Evolutionary conservation across 257 asterid genomes (phyloP), one percentile per base, ranked within the genome.

Genomic region (Verbascum thapsus): DNA sequence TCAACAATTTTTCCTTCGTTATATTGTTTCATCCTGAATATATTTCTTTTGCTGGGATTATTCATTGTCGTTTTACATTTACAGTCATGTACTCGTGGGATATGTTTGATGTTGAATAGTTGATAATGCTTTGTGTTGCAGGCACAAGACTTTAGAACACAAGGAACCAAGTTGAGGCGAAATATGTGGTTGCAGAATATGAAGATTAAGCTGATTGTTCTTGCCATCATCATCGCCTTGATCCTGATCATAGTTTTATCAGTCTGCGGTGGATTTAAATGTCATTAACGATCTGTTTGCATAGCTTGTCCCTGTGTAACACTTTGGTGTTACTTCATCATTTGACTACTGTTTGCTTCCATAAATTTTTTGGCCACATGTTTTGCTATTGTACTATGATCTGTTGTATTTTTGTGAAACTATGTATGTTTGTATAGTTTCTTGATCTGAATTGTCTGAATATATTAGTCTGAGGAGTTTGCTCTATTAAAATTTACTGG

Each of bases 121-220:
- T 51, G 41, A 18, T 15, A 13, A 17, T 10, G 41, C 55, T 11
- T 26, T 57, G 43, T 63, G 40, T 63, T 67, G 76, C 77, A 88
- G 95, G 95, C 96, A 18, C 96, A 86, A 75, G 96, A 88, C 78
- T 88, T 88, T 76, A 78, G 88, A 78, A 80, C 94, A 6, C 89
- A 80, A 64, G 96, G 96, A 66, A 88, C 95, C 63, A 48, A 79
- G 72, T 83, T 88, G 82, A 88, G 95, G 83, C 80, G 95, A 66
- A 86, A 80, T 78, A 88, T 88, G 90, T 88, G 96, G 96, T 61
- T 81, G 49, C 92, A 86, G 83, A 88, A 86, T 44, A 86, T 88
- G 96, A 88, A 86, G 82, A 82, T 85, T 70, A 88, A 88, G 89
- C 86, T 88, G 63, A 85, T 88, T 66, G 95, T 88, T 53, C 85